A percentile compares a stretch with the other conserved stretches of the same genome.
Evolutionary conservation across 176 grass and related monocot genomes (phyloP).

Genomic region (Poa pratensis): DNA sequence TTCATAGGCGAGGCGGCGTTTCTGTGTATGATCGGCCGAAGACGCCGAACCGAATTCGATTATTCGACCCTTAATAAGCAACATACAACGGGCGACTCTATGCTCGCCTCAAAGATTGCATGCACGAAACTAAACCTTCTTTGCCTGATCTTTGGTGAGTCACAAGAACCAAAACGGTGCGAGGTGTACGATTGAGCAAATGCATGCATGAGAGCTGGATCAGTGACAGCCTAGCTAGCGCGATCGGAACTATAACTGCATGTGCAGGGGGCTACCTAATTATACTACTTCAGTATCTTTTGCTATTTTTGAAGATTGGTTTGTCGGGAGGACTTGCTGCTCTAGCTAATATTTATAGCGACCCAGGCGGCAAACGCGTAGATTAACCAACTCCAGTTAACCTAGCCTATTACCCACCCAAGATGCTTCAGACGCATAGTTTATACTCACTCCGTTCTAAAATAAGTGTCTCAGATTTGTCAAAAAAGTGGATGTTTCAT

Average conservation of each 20-base stretch:
- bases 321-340: neutral
- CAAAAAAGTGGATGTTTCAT: too few relatives aligned
- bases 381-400: too few relatives aligned
- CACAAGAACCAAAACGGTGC: neutral
- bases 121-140: neutral
- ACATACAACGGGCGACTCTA: neutral
- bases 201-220: neutral
- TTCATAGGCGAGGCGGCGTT: neutral
- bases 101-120: constrained; percentile 4
- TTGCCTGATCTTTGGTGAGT: neutral
- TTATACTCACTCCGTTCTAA: too few relatives aligned
- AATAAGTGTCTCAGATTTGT: too few relatives aligned
- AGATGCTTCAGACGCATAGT: neutral
- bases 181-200: neutral
- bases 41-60: too few relatives aligned
- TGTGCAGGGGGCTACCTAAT: neutral
- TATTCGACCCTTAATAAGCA: neutral
- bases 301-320: neutral
- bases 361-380: too few relatives aligned
- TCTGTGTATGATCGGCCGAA: neutral
- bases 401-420: neutral
- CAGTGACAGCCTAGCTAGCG: neutral
- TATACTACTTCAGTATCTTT: neutral
- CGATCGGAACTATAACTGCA: neutral
- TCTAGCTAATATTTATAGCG: too few relatives aligned